These are phyloP conservation scores for Coemansia sp. DNA, from an alignment of 192 early-diverging fungal species.

Conservation along the genomic window DNA sequence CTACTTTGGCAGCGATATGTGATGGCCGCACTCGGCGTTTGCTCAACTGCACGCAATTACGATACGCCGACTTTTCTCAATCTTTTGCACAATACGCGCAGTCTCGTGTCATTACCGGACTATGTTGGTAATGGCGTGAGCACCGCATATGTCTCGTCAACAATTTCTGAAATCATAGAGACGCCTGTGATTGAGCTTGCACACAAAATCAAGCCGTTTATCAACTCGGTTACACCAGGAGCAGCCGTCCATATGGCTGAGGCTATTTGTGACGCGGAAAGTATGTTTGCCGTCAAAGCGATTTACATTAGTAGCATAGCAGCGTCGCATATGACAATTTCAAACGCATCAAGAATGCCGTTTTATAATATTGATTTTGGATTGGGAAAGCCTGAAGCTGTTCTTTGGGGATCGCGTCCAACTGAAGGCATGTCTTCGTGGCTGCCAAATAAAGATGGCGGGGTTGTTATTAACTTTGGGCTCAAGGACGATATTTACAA, in stretches of 20 bases:
- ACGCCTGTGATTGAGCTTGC: constrained; percentile 21
- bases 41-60: not conserved
- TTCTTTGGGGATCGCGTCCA: constrained; percentile 14
- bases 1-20: constrained; percentile 28
- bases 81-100: constrained; percentile 23
- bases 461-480: constrained; percentile 24
- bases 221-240: constrained; percentile 26
- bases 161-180: constrained; percentile 4
- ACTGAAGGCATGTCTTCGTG: constrained; percentile 19
- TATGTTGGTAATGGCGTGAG: constrained; percentile 35
- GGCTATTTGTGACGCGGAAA: constrained; percentile 6
- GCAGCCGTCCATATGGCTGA: constrained; percentile 15
- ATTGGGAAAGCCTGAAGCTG: constrained; percentile 10
- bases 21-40: not conserved
- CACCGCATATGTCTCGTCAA: constrained; percentile 12
- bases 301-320: constrained; percentile 3
- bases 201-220: constrained; percentile 11
- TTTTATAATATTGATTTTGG: constrained; percentile 30
- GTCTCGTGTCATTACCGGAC: constrained; percentile 7
- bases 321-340: constrained; percentile 18
- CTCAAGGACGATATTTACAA: constrained; percentile 8
- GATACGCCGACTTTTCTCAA: constrained; percentile 16
- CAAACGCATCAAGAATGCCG: constrained; percentile 28
- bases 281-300: constrained; percentile 13
- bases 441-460: constrained; percentile 25